A percentile compares a stretch with the other conserved stretches of the same genome.
Evolutionary conservation across 192 early-diverging fungal genomes (phyloP).

Genomic region (Entophlyctis luteolus): DNA sequence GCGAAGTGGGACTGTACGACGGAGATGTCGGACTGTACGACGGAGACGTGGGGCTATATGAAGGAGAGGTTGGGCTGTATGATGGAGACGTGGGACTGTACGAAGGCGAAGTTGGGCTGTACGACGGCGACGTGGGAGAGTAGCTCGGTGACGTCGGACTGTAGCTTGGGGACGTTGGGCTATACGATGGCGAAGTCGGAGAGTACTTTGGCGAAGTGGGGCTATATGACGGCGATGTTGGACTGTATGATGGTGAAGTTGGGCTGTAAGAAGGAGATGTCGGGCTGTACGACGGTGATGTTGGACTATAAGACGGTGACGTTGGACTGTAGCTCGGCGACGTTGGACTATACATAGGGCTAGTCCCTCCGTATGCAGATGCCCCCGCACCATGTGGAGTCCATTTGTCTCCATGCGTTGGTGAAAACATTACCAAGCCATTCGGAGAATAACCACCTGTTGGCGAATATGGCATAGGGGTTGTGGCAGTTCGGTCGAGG

Average conservation of each 20-base stretch:
- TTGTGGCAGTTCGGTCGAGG: constrained; percentile 43
- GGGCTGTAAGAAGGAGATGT: constrained; percentile 74
- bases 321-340: constrained; percentile 63
- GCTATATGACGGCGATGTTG: constrained; percentile 70
- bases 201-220: constrained; percentile 74
- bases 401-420: constrained; percentile 41
- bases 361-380: constrained; percentile 46
- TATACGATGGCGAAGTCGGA: constrained; percentile 48
- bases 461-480: constrained; percentile 29
- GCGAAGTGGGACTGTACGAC: constrained; percentile 52
- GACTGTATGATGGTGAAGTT: constrained; percentile 60
- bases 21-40: constrained; percentile 74
- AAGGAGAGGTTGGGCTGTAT: constrained; percentile 52
- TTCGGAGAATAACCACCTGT: constrained; percentile 44
- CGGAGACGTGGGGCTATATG: constrained; percentile 63
- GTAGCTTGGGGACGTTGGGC: constrained; percentile 73
- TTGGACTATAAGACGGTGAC: constrained; percentile 63
- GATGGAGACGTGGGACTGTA: constrained; percentile 63
- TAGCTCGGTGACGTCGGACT: constrained; percentile 71
- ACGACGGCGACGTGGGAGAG: constrained; percentile 68
- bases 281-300: constrained; percentile 71
- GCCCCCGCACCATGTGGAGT: constrained; percentile 65
- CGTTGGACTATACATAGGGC: constrained; percentile 52
- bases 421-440: constrained; percentile 79
- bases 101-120: constrained; percentile 66